Evolutionary conservation across 2,329 filamentous ascomycete genomes (phyloP).

Genomic region (Venturia aucupariae): DNA sequence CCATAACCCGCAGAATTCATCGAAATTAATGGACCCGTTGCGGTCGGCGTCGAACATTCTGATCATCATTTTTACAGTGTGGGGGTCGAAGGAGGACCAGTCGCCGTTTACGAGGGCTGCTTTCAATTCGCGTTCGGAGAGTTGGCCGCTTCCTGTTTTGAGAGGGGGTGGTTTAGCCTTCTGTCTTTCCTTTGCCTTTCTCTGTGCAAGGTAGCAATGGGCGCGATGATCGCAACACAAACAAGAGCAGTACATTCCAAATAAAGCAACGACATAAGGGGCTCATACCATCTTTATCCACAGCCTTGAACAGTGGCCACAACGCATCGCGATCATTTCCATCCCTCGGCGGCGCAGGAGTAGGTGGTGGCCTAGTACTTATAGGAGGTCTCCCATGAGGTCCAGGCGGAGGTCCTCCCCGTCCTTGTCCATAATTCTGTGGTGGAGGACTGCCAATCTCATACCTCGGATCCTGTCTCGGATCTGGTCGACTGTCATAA

Average conservation of each 20-base stretch:
- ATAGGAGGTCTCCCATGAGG: constrained; percentile 56
- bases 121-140: constrained; percentile 79
- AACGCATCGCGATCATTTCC: constrained; percentile 61
- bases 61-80: constrained; percentile 98
- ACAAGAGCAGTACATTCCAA: no score
- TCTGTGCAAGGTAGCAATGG: background rate
- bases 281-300: constrained; percentile 68
- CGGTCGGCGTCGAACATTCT: constrained; percentile 97
- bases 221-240: background rate
- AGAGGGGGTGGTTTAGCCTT: background rate
- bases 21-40: constrained; percentile 80
- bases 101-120: constrained; percentile 93
- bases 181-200: background rate
- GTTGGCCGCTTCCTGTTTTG: constrained; percentile 58
- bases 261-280: background rate
- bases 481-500: constrained; percentile 21
- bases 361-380: constrained; percentile 38
- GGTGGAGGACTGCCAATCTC: constrained; percentile 38
- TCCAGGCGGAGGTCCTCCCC: constrained; percentile 41
- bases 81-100: constrained; percentile 84
- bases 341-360: constrained; percentile 44
- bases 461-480: constrained; percentile 21
- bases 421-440: constrained; percentile 41
- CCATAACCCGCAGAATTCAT: constrained; percentile 95
- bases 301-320: constrained; percentile 77